Evolutionary conservation across 805 yeast genomes (phyloP).

Genomic region (Jamesozyma piceae): DNA sequence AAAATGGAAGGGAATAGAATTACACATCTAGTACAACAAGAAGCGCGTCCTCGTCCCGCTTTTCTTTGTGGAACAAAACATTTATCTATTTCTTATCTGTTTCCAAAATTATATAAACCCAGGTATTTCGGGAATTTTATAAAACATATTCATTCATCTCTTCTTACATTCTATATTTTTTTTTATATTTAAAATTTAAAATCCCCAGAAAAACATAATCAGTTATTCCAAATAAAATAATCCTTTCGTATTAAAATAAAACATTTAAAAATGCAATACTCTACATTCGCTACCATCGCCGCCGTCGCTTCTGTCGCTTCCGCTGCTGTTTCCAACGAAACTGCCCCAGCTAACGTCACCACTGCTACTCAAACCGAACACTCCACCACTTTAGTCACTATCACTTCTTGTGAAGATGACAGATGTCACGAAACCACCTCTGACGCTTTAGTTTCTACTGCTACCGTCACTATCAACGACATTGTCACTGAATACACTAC

Average conservation of each 20-base stretch:
- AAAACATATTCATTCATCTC: background rate
- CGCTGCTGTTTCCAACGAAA: slow-evolving; percentile 24
- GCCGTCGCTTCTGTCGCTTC: slow-evolving; percentile 29
- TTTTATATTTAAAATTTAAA: background rate
- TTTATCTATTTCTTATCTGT: too few relatives aligned
- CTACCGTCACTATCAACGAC: slow-evolving; percentile 27
- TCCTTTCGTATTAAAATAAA: background rate
- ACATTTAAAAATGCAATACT: slow-evolving; percentile 32
- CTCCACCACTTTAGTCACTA: slow-evolving; percentile 30
- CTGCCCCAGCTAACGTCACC: slow-evolving; percentile 22
- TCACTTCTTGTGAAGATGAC: slow-evolving; percentile 30
- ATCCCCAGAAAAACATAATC: background rate
- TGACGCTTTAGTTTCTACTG: slow-evolving; percentile 30
- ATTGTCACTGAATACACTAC: slow-evolving; percentile 24
- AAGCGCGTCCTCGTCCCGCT: too few relatives aligned
- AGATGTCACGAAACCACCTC: slow-evolving; percentile 28
- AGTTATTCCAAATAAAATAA: slow-evolving; percentile 1
- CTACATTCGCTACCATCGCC: slow-evolving; percentile 33
- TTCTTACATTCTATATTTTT: background rate
- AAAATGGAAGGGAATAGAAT: too few relatives aligned
- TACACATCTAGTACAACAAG: too few relatives aligned
- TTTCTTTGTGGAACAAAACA: too few relatives aligned
- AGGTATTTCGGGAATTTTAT: background rate
- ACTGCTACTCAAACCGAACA: slow-evolving; percentile 14
- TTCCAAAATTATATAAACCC: background rate